Conservation (phyloP, 768 basidiomycete species). For the Suillus placidus region DNA sequence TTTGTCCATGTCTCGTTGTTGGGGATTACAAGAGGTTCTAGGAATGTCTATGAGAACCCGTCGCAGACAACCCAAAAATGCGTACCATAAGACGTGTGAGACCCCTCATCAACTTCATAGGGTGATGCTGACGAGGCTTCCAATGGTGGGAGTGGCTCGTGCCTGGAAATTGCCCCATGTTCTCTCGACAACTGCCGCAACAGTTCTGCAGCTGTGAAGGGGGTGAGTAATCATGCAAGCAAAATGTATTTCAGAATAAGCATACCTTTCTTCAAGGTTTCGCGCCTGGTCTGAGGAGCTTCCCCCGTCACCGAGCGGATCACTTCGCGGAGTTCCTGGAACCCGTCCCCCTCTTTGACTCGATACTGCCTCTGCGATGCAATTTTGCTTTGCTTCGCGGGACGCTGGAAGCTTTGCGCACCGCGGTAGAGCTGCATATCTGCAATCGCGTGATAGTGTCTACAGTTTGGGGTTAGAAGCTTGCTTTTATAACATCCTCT, state of each 20-base stretch:
- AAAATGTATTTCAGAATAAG: no score
- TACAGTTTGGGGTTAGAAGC: background rate
- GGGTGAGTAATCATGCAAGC: background rate
- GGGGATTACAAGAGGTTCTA: background rate
- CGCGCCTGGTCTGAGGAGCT: conserved; percentile 30
- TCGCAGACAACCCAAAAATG: background rate
- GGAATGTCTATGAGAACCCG: background rate
- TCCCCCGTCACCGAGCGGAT: conserved; percentile 28
- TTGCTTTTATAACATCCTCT: background rate
- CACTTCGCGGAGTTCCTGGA: conserved; percentile 32
- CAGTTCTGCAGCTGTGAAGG: conserved; percentile 7
- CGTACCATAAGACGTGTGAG: background rate
- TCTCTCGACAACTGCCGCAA: conserved; percentile 4
- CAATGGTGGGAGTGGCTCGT: conserved; percentile 3
- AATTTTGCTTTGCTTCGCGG: conserved; percentile 9
- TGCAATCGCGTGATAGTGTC: background rate
- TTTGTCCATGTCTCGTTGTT: conserved; percentile 7
- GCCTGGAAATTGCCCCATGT: background rate
- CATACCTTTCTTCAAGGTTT: conserved; percentile 28
- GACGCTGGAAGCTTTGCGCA: background rate
- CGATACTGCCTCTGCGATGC: conserved; percentile 33
- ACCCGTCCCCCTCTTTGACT: conserved; percentile 33
- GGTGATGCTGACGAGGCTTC: background rate
- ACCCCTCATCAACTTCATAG: background rate
- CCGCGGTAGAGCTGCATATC: background rate